Conservation (phyloP, 177 flowering plant genomes). For the Telopea speciosissima region DNA sequence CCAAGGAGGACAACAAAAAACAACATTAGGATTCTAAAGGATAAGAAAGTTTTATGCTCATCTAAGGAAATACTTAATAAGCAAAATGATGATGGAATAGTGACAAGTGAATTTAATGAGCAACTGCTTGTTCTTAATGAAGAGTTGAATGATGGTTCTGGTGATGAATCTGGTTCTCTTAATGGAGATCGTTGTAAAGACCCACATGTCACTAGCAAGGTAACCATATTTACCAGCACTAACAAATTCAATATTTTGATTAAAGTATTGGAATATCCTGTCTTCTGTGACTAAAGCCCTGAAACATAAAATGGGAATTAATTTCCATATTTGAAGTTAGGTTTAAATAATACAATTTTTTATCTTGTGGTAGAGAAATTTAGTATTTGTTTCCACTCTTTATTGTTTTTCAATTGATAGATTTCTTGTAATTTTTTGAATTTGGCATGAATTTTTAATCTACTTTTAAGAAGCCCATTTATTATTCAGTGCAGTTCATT, state of each 20-base stretch:
- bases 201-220: constrained; percentile 32
- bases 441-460: background rate
- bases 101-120: constrained; percentile 18
- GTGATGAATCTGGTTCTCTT: constrained; percentile 11
- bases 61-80: constrained; percentile 23
- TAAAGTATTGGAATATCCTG: background rate
- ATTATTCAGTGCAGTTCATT: background rate
- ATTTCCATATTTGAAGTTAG: background rate
- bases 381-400: background rate
- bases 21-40: constrained; percentile 39
- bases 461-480: too few species aligned
- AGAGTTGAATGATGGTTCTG: constrained; percentile 16
- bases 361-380: background rate
- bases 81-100: constrained; percentile 27
- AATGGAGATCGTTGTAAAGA: constrained; percentile 12
- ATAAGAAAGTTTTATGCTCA: constrained; percentile 25
- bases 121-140: constrained; percentile 20
- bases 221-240: constrained; percentile 10
- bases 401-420: background rate
- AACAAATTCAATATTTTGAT: background rate
- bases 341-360: too few species aligned
- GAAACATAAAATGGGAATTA: background rate
- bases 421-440: background rate
- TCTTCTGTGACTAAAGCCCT: background rate
- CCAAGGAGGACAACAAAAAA: constrained; percentile 55